phyloP scores from a whole-genome alignment of 129 eudicot species.

The Escallonia rubra region DNA sequence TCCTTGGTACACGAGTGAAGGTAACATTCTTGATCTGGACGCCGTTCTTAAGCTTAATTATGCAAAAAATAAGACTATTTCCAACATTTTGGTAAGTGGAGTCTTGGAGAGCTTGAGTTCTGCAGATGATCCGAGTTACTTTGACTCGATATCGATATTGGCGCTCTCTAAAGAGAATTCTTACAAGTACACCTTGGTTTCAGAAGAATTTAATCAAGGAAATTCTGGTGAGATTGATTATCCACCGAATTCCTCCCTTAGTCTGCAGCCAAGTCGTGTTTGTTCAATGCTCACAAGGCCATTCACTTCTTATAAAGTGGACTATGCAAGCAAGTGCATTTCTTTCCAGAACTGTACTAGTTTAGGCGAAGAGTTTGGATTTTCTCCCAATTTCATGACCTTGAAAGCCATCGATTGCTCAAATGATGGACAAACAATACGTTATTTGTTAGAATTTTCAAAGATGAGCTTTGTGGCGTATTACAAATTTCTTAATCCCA shows the following conservation, averaged over 20 bases:
- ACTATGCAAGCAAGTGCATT: constrained; percentile 27
- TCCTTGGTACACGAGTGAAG: constrained; percentile 24
- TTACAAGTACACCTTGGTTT: constrained; percentile 35
- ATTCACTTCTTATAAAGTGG: constrained; percentile 27
- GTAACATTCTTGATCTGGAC: constrained; percentile 25
- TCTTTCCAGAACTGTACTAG: constrained; percentile 27
- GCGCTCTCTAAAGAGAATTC: constrained; percentile 35
- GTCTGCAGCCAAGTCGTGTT: constrained; percentile 19
- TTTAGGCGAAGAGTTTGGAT: constrained; percentile 16
- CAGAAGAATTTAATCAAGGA: constrained; percentile 22
- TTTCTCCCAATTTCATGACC: constrained; percentile 32
- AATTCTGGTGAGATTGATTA: constrained; percentile 11
- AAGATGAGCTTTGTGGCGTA: constrained; percentile 18
- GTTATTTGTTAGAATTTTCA: constrained; percentile 34
- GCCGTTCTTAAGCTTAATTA: constrained; percentile 56
- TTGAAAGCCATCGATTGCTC: constrained; percentile 51
- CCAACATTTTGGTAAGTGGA: constrained; percentile 54
- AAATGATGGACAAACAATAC: constrained; percentile 19
- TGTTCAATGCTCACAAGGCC: constrained; percentile 28
- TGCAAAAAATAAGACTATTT: constrained; percentile 31
- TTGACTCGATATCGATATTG: constrained; percentile 50
- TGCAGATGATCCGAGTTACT: constrained; percentile 29
- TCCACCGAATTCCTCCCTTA: constrained; percentile 10
- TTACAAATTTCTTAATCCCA: constrained; percentile 13
- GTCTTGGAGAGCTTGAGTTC: constrained; percentile 46